Base-by-base conservation (phyloP, 768 basidiomycete species). In the Pisolithus microcarpus region DNA sequence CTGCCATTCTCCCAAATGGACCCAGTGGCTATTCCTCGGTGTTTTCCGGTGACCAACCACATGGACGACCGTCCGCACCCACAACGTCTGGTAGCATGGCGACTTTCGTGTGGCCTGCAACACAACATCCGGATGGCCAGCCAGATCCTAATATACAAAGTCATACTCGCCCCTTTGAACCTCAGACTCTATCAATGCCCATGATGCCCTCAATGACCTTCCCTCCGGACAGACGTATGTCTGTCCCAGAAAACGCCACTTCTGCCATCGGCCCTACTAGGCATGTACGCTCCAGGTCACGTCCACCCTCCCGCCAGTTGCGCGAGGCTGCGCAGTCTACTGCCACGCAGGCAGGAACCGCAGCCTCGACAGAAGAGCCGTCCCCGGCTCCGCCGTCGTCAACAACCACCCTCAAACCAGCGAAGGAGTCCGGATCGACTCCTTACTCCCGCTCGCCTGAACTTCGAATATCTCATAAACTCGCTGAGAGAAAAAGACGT, bases 361-460 rank as follows among this genome's bases (percentile, higher is more conserved):
- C 71, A 7, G 64, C 68, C 26, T 48, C 48, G 4, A 36, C 58
- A 38, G 81, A 81, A 52, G 79, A 79, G 54, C 56, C 68, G 9
- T 65, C 67, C 28, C 62, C 70, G 21, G 63, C 68, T 24, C 68
- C 71, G 39, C 65, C 70, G 24, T 67, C 66, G 19, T 60, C 66
- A 0, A 19, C 74, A 49, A 67, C 66, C 15, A 52, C 61, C 39
- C 30, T 52, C 4, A 79, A 76, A 56, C 57, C 49, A 44, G 45
- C 58, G 54, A 81, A 79, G 64, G 82, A 79, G 42, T 55, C 72
- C 26, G 65, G 79, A 51, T 58, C 75, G 34, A 90, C 91, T 11
- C 94, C 94, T 5, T 99, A 97, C 68, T 93, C 93, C 49, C 86
- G 95, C 52, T 92, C 89, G 0, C 95, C 95, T 7, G 96, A 98